A percentile compares a stretch with the other conserved stretches of the same genome.
Conservation (phyloP, 495 filamentous ascomycete species). For the Aspergillus ostianus region DNA sequence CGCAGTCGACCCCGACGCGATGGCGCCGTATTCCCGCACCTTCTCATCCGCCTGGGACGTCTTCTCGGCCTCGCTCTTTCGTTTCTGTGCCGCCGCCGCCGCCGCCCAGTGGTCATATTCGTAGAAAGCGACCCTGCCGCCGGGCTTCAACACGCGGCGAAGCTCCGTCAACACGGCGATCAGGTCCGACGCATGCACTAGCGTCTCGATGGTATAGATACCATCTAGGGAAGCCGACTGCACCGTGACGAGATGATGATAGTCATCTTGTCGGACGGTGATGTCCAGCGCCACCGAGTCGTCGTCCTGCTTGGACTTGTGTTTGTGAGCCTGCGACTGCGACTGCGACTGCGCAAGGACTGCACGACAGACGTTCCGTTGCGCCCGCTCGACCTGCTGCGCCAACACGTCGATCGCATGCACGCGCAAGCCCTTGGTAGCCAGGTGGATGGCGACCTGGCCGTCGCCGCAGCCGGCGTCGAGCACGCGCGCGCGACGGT, state of each 20-base stretch:
- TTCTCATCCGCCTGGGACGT: slow-evolving; percentile 26
- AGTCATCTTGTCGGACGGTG: slow-evolving; percentile 46
- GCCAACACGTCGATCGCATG: slow-evolving; percentile 52
- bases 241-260: slow-evolving; percentile 49
- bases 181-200: slow-evolving; percentile 55
- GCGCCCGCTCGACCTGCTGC: slow-evolving; percentile 46
- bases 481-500: slow-evolving; percentile 39
- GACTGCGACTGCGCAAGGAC: not conserved
- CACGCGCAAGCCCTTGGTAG: slow-evolving; percentile 35
- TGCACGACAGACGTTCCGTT: slow-evolving; percentile 32
- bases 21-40: slow-evolving; percentile 41
- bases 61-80: slow-evolving; percentile 23
- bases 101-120: slow-evolving; percentile 48
- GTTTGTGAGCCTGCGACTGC: too few relatives aligned
- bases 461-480: slow-evolving; percentile 55
- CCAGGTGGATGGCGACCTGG: slow-evolving; percentile 49
- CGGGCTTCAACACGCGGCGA: slow-evolving; percentile 48
- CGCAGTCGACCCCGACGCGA: slow-evolving; percentile 36
- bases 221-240: slow-evolving; percentile 44
- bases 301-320: slow-evolving; percentile 4
- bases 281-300: slow-evolving; percentile 30
- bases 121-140: slow-evolving; percentile 45
- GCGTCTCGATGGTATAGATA: slow-evolving; percentile 60
- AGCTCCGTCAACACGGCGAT: slow-evolving; percentile 45
- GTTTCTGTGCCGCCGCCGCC: slow-evolving; percentile 12